Percentiles rank a stretch among this genome's conserved stretches.
Evolutionary conservation across 2,329 filamentous ascomycete species (phyloP).

Genomic region (Pestalotiopsis sp.): DNA sequence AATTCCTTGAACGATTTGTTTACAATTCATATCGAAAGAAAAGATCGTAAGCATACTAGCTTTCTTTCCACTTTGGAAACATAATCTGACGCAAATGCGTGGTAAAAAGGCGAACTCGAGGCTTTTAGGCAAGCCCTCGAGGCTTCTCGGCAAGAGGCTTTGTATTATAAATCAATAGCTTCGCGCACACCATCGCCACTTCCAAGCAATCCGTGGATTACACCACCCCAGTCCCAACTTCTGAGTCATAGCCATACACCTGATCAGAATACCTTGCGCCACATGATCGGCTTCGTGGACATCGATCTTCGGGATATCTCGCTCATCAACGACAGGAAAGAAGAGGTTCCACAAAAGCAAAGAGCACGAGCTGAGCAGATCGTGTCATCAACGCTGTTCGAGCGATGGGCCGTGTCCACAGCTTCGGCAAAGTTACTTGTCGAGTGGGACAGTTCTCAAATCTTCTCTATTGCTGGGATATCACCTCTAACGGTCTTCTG

Average conservation of each 20-base stretch:
- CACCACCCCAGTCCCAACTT: no score
- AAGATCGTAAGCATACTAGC: not conserved
- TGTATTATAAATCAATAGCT: no score
- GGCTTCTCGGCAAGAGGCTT: constrained; percentile 6
- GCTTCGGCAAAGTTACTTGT: not conserved
- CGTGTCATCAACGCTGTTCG: not conserved
- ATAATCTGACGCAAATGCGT: no score
- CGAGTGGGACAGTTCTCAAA: not conserved
- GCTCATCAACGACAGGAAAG: not conserved
- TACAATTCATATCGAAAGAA: not conserved
- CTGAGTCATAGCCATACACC: no score
- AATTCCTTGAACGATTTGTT: not conserved
- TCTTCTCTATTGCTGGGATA: not conserved
- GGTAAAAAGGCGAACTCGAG: no score
- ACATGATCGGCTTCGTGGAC: not conserved
- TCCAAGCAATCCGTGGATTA: no score
- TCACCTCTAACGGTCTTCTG: not conserved
- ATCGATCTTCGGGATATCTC: not conserved
- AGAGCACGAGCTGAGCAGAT: not conserved
- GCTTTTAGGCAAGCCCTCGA: not conserved
- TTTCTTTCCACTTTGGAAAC: no score
- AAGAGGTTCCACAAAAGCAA: not conserved
- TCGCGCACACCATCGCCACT: no score
- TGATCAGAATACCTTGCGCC: not conserved
- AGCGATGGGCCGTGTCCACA: not conserved